phyloP scores from a whole-genome alignment of 108 stramenopile species.

The Hondaea fermentalgiana region DNA sequence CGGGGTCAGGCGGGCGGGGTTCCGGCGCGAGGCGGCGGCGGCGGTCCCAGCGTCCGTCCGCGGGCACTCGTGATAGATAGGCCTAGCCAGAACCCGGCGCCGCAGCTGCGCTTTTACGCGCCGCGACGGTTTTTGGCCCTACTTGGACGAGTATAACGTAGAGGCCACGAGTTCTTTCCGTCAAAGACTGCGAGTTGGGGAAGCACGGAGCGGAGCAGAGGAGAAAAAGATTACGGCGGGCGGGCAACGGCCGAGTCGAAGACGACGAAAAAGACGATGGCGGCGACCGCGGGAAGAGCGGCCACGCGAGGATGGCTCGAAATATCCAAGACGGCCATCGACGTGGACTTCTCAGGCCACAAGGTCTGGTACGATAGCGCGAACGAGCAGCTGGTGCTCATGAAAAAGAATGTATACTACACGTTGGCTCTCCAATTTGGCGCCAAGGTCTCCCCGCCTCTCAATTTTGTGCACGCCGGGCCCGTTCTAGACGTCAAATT shows the following conservation, averaged over 20 bases:
- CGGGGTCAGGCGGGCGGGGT: no score
- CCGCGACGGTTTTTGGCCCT: no score
- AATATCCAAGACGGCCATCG: not conserved
- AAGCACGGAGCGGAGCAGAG: no score
- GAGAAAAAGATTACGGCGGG: no score
- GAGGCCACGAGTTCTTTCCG: no score
- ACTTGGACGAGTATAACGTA: no score
- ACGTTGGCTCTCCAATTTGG: not conserved
- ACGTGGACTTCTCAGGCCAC: not conserved
- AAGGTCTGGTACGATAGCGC: not conserved
- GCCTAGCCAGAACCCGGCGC: no score
- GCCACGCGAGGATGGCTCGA: not conserved
- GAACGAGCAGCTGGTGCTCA: not conserved
- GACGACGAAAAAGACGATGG: not conserved
- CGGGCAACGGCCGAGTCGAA: not conserved
- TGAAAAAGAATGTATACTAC: conserved; percentile 9
- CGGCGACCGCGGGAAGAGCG: not conserved
- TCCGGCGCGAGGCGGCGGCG: no score
- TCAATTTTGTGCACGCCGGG: not conserved
- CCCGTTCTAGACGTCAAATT: not conserved
- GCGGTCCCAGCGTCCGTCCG: no score
- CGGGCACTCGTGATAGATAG: no score
- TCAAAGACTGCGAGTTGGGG: no score
- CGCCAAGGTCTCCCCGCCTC: not conserved
- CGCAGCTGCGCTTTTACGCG: no score